Conservation (phyloP, 305 asterid genomes). For the Solanum hybrid region DNA sequence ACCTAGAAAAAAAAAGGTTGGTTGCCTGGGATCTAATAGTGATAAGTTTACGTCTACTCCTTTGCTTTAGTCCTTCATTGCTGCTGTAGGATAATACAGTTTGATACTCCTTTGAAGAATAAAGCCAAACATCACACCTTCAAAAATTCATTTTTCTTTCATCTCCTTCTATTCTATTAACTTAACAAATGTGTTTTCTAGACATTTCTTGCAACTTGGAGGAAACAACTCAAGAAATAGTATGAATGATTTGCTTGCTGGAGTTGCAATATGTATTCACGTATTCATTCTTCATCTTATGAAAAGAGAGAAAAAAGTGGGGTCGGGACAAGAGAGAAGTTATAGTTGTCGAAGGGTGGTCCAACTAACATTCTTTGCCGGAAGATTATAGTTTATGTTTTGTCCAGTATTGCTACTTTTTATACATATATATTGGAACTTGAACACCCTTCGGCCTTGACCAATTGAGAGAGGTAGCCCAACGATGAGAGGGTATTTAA, state of each 20-base stretch:
- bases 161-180: neutral
- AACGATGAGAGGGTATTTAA: neutral
- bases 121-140: neutral
- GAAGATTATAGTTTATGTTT: neutral
- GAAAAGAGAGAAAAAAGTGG: neutral
- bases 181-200: neutral
- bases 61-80: neutral
- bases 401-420: neutral
- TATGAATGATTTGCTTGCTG: neutral
- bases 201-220: neutral
- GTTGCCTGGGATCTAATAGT: neutral
- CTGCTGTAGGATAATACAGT: neutral
- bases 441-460: neutral
- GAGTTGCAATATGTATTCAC: neutral
- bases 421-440: neutral
- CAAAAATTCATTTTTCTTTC: neutral
- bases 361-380: neutral
- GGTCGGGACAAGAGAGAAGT: neutral
- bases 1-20: neutral
- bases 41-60: neutral
- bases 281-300: neutral
- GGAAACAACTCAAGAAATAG: neutral
- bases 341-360: neutral
- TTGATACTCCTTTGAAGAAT: neutral
- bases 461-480: neutral